These are phyloP conservation scores for Podila horticola DNA, from an alignment of 192 early-diverging fungal genomes.

Conservation along the genomic window DNA sequence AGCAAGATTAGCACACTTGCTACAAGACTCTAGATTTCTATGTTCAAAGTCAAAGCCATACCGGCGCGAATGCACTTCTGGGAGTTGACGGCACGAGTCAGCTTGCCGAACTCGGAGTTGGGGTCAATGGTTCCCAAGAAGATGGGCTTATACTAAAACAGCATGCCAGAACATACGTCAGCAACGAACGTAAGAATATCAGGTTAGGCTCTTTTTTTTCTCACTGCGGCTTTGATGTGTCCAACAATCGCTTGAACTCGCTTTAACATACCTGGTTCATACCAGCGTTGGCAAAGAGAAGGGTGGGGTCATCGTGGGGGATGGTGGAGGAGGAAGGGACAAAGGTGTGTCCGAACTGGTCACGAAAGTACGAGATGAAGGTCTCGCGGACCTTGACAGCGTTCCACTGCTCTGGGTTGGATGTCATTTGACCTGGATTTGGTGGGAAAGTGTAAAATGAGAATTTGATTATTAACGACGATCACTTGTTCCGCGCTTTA, in stretches of 20 bases:
- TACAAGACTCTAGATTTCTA: background rate
- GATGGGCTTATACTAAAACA: constrained; percentile 89
- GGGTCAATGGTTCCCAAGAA: constrained; percentile 96
- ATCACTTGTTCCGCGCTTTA: too few relatives aligned
- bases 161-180: background rate
- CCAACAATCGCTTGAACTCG: background rate
- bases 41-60: constrained; percentile 30
- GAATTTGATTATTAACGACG: background rate
- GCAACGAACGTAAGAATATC: background rate
- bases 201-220: background rate
- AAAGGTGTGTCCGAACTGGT: constrained; percentile 75
- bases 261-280: constrained; percentile 86
- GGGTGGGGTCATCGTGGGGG: constrained; percentile 95
- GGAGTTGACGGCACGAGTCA: constrained; percentile 92
- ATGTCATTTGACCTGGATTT: constrained; percentile 30
- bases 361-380: constrained; percentile 89
- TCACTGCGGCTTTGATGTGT: background rate
- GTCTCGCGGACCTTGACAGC: constrained; percentile 83
- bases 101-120: constrained; percentile 90
- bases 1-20: constrained; percentile 6
- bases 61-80: constrained; percentile 99
- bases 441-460: background rate
- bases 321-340: constrained; percentile 92
- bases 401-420: constrained; percentile 70
- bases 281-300: constrained; percentile 96